Evolutionary conservation across 164 flowering plant genomes (phyloP).

Genomic region (Nymphaea thermarum): DNA sequence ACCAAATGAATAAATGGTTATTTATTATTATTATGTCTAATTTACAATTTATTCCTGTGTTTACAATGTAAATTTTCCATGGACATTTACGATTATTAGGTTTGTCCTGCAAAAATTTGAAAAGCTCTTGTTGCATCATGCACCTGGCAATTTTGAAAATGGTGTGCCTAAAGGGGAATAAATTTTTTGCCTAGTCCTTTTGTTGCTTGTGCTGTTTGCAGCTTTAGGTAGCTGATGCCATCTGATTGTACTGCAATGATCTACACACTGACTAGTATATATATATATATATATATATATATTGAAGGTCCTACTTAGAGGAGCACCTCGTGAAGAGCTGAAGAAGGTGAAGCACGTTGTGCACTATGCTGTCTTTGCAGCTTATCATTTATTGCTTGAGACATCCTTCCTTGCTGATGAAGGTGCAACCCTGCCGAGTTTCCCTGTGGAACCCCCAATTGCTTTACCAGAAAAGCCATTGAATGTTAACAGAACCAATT

Average conservation of each 20-base stretch:
- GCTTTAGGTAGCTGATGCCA: too few relatives aligned
- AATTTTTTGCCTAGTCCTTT: not conserved
- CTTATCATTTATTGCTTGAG: constrained; percentile 84
- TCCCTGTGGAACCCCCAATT: constrained; percentile 26
- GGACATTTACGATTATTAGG: too few relatives aligned
- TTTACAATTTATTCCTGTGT: too few relatives aligned
- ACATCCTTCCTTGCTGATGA: constrained; percentile 97
- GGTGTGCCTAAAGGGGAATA: too few relatives aligned
- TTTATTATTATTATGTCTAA: too few relatives aligned
- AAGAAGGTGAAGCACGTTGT: constrained; percentile 84
- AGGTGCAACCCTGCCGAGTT: constrained; percentile 75
- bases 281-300: not conserved
- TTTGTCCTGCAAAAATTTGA: too few relatives aligned
- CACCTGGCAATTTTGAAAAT: too few relatives aligned
- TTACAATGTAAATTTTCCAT: too few relatives aligned
- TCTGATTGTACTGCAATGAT: not conserved
- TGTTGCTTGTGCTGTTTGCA: not conserved
- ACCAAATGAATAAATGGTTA: too few relatives aligned
- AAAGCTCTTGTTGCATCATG: too few relatives aligned
- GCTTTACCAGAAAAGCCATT: constrained; percentile 25
- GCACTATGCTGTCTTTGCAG: constrained; percentile 89
- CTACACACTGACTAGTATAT: not conserved
- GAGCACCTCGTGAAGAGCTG: constrained; percentile 50
- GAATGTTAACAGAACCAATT: constrained; percentile 20
- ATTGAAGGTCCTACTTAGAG: constrained; percentile 69